phyloP scores from a whole-genome alignment of 108 stramenopile species.

The Cyclotella kingstonii region DNA sequence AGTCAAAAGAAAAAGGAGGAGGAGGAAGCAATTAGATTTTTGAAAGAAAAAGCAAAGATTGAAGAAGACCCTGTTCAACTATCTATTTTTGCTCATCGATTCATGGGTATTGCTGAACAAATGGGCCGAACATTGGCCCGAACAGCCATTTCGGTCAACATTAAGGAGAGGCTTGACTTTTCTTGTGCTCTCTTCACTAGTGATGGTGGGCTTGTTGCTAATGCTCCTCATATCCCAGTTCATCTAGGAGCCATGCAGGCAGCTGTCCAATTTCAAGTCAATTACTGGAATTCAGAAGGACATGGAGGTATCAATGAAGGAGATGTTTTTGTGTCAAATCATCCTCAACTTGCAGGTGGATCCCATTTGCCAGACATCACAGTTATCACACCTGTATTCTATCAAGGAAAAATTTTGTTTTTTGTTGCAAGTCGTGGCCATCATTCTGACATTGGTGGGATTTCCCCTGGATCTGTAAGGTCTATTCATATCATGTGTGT shows the following conservation, averaged over 20 bases:
- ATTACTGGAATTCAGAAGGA: conserved; percentile 84
- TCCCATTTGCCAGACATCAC: conserved; percentile 89
- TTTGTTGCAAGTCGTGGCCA: conserved; percentile 97
- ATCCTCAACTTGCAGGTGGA: conserved; percentile 97
- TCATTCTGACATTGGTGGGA: conserved; percentile 96
- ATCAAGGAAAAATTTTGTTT: conserved; percentile 84
- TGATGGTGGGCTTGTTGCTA: conserved; percentile 95
- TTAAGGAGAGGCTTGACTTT: conserved; percentile 99
- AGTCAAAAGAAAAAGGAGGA: conserved; percentile 22
- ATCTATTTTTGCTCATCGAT: conserved; percentile 92
- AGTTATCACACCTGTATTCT: conserved; percentile 97
- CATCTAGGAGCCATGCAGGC: conserved; percentile 98
- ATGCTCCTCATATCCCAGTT: conserved; percentile 99
- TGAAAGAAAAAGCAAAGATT: conserved; percentile 35
- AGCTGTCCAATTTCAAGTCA: conserved; percentile 91
- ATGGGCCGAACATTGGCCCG: conserved; percentile 97
- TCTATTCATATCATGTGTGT: neutral
- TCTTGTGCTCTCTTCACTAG: conserved; percentile 95
- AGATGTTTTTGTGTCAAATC: conserved; percentile 97
- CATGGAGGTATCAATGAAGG: conserved; percentile 88
- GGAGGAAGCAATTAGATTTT: neutral
- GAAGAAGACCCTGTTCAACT: conserved; percentile 89
- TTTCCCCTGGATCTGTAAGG: conserved; percentile 81
- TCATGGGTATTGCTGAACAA: conserved; percentile 99
- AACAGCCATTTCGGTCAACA: conserved; percentile 95